phyloP scores from a whole-genome alignment of 768 basidiomycete species.

The Fistulinella prunicolor region DNA sequence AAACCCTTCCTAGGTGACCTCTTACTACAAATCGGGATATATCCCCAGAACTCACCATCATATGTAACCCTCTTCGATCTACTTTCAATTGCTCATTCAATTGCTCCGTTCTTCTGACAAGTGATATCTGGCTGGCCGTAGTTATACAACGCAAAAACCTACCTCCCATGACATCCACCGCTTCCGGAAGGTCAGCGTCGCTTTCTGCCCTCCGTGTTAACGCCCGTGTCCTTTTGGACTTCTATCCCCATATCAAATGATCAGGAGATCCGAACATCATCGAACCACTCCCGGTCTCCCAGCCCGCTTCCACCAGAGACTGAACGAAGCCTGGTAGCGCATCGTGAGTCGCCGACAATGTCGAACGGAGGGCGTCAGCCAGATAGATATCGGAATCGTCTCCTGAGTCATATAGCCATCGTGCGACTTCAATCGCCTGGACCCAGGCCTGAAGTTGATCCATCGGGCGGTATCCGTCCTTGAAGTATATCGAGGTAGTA shows the following conservation, averaged over 20 bases:
- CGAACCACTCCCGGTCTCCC: conserved; percentile 36
- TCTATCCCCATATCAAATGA: conserved; percentile 18
- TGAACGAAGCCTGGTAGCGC: conserved; percentile 18
- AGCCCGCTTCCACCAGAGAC: conserved; percentile 29
- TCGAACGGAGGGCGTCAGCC: conserved; percentile 9
- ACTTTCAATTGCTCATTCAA: no score
- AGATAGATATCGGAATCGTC: neutral
- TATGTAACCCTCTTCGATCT: no score
- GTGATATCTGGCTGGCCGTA: no score
- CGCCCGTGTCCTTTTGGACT: neutral
- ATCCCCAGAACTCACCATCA: no score
- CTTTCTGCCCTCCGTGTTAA: conserved; percentile 15
- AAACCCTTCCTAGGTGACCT: no score
- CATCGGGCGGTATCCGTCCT: conserved; percentile 42
- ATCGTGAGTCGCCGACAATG: conserved; percentile 10
- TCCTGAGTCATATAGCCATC: neutral
- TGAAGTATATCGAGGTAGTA: conserved; percentile 46
- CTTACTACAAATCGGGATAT: no score
- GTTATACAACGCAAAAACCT: neutral
- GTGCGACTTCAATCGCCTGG: conserved; percentile 21
- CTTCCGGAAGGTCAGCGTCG: conserved; percentile 11
- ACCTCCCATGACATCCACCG: neutral
- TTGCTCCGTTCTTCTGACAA: no score
- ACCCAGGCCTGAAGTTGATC: conserved; percentile 61
- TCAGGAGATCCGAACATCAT: conserved; percentile 30